Evolutionary conservation across 495 filamentous ascomycete genomes (phyloP).

Genomic region (Glonium stellatum): DNA sequence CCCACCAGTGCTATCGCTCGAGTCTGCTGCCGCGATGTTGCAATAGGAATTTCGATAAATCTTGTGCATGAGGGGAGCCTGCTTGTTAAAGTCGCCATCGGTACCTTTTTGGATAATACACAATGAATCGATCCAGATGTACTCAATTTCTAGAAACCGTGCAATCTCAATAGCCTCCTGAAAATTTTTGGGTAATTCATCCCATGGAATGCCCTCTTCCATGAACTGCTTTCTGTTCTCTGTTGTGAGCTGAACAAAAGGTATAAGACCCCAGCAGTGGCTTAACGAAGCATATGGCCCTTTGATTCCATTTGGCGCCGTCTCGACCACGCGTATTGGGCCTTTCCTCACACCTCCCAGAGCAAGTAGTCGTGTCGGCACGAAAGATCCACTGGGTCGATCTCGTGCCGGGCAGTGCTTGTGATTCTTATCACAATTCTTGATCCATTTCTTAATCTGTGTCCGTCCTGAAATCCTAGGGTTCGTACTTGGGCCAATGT

Average conservation of each 20-base stretch:
- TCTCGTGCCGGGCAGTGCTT: neutral
- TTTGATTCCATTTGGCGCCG: neutral
- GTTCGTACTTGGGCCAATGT: constrained; percentile 6
- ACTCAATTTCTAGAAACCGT: constrained; percentile 14
- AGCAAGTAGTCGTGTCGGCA: constrained; percentile 15
- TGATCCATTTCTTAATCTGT: constrained; percentile 10
- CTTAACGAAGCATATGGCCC: constrained; percentile 9
- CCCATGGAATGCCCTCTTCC: constrained; percentile 9
- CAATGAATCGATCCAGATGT: constrained; percentile 27
- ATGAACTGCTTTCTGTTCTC: neutral
- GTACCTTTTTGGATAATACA: constrained; percentile 19
- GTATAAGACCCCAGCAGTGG: constrained; percentile 11
- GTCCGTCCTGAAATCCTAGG: constrained; percentile 1
- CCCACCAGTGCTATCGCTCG: constrained; percentile 8
- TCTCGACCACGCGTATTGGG: constrained; percentile 10
- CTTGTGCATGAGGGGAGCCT: constrained; percentile 12
- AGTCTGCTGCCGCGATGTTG: constrained; percentile 16
- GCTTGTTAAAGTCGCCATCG: constrained; percentile 2
- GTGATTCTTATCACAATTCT: constrained; percentile 5
- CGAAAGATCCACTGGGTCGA: neutral
- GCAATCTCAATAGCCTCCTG: constrained; percentile 18
- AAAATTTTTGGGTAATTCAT: constrained; percentile 10
- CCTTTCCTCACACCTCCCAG: neutral
- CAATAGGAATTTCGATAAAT: constrained; percentile 16
- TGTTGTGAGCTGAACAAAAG: neutral